phyloP scores from a whole-genome alignment of 176 grass and related monocot genomes.

The Carex myosuroides region DNA sequence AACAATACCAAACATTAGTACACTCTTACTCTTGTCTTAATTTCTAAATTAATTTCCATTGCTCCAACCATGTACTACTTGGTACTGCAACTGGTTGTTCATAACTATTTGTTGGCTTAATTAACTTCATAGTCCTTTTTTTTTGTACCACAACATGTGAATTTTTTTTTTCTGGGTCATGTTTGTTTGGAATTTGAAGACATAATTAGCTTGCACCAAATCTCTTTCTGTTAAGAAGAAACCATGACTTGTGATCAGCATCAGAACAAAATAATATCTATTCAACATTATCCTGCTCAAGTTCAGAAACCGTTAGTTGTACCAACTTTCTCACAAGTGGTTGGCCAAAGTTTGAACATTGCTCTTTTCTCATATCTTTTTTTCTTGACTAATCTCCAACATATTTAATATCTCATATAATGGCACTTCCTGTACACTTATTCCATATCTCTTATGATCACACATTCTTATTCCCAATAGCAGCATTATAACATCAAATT shows the following conservation, averaged over 20 bases:
- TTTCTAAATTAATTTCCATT: background rate
- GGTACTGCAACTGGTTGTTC: background rate
- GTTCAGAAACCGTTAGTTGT: background rate
- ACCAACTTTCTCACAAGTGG: slow-evolving; percentile 9
- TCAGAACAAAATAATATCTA: background rate
- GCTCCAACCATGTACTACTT: background rate
- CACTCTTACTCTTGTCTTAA: background rate
- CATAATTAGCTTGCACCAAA: background rate
- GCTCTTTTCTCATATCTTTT: background rate
- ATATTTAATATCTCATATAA: background rate
- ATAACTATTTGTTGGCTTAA: background rate
- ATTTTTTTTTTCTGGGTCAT: background rate
- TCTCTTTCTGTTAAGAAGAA: background rate
- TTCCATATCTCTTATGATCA: background rate
- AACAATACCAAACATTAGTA: background rate
- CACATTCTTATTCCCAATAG: background rate
- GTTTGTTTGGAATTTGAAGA: background rate
- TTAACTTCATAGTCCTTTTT: background rate
- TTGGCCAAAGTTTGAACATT: slow-evolving; percentile 9
- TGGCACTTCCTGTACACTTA: background rate
- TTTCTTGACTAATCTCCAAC: background rate
- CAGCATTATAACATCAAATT: background rate
- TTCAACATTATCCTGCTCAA: background rate
- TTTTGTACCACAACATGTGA: background rate
- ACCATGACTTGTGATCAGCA: background rate